Evolutionary conservation across 768 basidiomycete genomes (phyloP).

Genomic region (Hypholoma fasciculare): DNA sequence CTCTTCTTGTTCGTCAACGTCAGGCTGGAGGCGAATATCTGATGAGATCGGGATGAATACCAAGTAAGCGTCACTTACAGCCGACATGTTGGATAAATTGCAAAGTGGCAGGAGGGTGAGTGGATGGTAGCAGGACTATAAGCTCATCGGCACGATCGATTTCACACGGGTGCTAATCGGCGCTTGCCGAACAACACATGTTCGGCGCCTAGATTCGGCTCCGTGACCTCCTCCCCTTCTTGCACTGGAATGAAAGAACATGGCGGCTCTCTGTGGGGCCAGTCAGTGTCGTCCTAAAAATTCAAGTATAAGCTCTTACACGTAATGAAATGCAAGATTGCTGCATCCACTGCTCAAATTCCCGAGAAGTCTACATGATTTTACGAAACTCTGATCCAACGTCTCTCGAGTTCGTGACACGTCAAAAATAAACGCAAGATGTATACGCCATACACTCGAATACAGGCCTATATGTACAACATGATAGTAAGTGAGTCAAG

Average conservation of each 20-base stretch:
- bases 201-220: not conserved
- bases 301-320: no score
- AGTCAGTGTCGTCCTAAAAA: no score
- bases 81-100: slow-evolving; percentile 45
- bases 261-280: no score
- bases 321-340: no score
- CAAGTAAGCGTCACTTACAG: slow-evolving; percentile 35
- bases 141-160: slow-evolving; percentile 50
- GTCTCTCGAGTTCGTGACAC: no score
- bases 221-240: not conserved
- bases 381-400: no score
- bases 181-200: not conserved
- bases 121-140: slow-evolving; percentile 17
- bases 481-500: not conserved
- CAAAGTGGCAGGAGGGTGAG: slow-evolving; percentile 12
- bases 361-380: no score
- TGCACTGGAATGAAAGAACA: no score
- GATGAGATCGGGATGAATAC: not conserved
- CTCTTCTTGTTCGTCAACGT: slow-evolving; percentile 71
- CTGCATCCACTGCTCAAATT: no score
- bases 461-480: slow-evolving; percentile 1
- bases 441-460: not conserved
- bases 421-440: no score
- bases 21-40: slow-evolving; percentile 10
- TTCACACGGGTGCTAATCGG: slow-evolving; percentile 57